Percentiles rank a stretch among this genome's conserved stretches.
Conservation (phyloP, 192 early-diverging fungal species). For the Cetraspora pellucida region DNA sequence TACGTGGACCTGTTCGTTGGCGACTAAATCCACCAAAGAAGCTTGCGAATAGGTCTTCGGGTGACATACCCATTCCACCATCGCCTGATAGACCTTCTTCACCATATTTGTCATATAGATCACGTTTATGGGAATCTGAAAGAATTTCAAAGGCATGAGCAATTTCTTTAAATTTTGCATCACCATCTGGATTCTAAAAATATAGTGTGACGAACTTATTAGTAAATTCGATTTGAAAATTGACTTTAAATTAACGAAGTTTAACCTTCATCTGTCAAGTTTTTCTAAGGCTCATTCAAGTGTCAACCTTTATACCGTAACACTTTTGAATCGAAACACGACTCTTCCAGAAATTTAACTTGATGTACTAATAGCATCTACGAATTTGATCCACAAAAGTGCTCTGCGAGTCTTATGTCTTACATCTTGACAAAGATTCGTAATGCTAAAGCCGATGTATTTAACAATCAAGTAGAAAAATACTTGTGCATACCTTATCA, state of each 20-base stretch:
- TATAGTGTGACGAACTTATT: background rate
- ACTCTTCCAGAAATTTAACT: too few species aligned
- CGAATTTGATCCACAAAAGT: too few species aligned
- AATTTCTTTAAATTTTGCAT: constrained; percentile 97
- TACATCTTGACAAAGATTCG: background rate
- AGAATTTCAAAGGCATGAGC: constrained; percentile 97
- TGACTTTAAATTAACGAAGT: background rate
- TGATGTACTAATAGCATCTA: too few species aligned
- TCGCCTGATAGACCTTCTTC: constrained; percentile 87
- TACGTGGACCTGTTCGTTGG: constrained; percentile 79
- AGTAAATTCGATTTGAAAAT: background rate
- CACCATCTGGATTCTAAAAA: constrained; percentile 79
- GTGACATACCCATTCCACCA: constrained; percentile 75
- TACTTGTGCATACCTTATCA: constrained; percentile 66
- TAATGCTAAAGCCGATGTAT: background rate
- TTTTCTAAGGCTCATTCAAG: too few species aligned
- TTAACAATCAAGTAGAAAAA: background rate
- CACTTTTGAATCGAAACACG: too few species aligned
- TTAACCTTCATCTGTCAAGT: background rate
- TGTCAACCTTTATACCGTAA: too few species aligned
- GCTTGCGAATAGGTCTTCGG: constrained; percentile 95
- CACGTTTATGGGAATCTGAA: constrained; percentile 87
- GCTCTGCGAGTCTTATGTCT: background rate
- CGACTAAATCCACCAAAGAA: constrained; percentile 91
- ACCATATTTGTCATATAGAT: constrained; percentile 92